These are phyloP conservation scores for Corinectria fuckeliana DNA, from an alignment of 2,329 filamentous ascomycete species.

Conservation along the genomic window DNA sequence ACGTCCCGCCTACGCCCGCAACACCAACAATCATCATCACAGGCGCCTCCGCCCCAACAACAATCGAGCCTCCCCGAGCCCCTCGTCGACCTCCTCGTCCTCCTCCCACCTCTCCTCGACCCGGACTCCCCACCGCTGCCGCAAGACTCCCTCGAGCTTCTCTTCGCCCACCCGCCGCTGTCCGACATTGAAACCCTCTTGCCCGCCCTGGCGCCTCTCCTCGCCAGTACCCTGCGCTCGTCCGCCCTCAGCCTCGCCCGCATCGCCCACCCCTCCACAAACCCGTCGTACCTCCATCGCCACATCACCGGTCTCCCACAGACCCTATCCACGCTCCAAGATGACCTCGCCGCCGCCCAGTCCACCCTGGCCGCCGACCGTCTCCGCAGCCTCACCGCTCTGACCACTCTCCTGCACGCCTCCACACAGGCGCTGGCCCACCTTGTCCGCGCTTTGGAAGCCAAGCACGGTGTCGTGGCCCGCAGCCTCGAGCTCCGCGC, in stretches of 20 bases:
- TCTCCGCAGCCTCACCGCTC: conserved; percentile 45
- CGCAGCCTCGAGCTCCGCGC: conserved; percentile 60
- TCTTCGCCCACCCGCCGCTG: conserved; percentile 60
- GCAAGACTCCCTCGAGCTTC: conserved; percentile 46
- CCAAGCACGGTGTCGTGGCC: conserved; percentile 61
- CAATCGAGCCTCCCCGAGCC: conserved; percentile 47
- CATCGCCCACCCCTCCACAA: conserved; percentile 56
- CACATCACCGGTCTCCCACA: conserved; percentile 56
- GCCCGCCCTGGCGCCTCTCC: conserved; percentile 52
- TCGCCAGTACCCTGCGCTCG: conserved; percentile 58
- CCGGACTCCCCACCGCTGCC: conserved; percentile 44
- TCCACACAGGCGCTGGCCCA: conserved; percentile 49
- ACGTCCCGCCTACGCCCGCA: conserved; percentile 33
- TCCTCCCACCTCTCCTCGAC: conserved; percentile 58
- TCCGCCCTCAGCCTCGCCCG: conserved; percentile 57
- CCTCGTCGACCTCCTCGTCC: conserved; percentile 60
- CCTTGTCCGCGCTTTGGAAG: conserved; percentile 59
- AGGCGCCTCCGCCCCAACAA: conserved; percentile 26
- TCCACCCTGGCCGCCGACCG: conserved; percentile 47
- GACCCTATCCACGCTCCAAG: conserved; percentile 47
- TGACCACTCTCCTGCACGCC: conserved; percentile 48
- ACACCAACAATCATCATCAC: conserved; percentile 28
- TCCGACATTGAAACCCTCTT: conserved; percentile 55
- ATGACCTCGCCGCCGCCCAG: conserved; percentile 40
- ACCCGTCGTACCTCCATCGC: conserved; percentile 65